Conservation (phyloP, 192 early-diverging fungal species). For the Coemansia sp. region DNA sequence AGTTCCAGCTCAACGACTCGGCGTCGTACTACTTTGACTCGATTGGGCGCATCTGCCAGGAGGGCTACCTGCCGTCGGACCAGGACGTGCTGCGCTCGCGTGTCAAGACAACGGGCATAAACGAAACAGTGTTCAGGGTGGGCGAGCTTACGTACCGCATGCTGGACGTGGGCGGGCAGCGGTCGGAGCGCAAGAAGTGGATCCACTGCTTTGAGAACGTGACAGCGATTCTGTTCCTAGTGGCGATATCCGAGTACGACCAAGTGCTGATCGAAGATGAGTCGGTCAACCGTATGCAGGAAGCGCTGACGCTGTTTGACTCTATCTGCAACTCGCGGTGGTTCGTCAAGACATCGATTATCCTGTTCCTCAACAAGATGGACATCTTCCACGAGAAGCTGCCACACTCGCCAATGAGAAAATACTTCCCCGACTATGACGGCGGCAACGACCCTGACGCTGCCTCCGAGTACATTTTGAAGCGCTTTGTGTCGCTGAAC, state of each 20-base stretch:
- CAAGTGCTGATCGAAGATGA: slow-evolving; percentile 95
- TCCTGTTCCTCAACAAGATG: slow-evolving; percentile 98
- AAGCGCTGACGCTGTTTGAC: slow-evolving; percentile 94
- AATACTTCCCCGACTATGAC: slow-evolving; percentile 90
- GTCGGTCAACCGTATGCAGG: slow-evolving; percentile 94
- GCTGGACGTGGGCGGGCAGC: slow-evolving; percentile 98
- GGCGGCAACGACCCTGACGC: slow-evolving; percentile 72
- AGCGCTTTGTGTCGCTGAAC: slow-evolving; percentile 80
- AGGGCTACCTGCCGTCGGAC: slow-evolving; percentile 84
- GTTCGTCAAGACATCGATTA: slow-evolving; percentile 98
- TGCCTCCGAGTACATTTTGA: slow-evolving; percentile 76
- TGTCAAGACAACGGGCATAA: slow-evolving; percentile 97
- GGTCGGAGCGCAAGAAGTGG: slow-evolving; percentile 99
- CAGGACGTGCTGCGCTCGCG: slow-evolving; percentile 96
- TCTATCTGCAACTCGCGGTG: slow-evolving; percentile 97
- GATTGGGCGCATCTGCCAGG: slow-evolving; percentile 82
- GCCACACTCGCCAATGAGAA: slow-evolving; percentile 72
- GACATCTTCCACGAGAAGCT: slow-evolving; percentile 94
- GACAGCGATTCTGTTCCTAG: slow-evolving; percentile 92
- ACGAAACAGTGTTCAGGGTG: slow-evolving; percentile 90
- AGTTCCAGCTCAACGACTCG: slow-evolving; percentile 97
- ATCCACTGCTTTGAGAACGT: slow-evolving; percentile 99
- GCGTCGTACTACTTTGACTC: slow-evolving; percentile 96
- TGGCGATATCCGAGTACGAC: slow-evolving; percentile 95
- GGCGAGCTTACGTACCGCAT: slow-evolving; percentile 92